These are phyloP conservation scores for Mycosphaerella arachidis DNA, from an alignment of 2,329 filamentous ascomycete genomes.

Conservation along the genomic window DNA sequence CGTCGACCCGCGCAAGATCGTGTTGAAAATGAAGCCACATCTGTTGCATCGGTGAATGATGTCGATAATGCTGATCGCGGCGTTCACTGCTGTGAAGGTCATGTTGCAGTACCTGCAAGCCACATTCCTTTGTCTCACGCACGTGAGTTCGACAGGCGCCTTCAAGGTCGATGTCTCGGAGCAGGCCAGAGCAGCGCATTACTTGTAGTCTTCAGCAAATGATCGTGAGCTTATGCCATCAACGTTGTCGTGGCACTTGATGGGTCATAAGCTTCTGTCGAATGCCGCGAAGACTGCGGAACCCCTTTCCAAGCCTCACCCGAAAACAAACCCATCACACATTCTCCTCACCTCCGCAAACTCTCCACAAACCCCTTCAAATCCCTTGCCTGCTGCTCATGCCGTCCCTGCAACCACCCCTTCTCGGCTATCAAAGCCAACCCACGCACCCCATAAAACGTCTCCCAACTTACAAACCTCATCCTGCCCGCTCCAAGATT, in stretches of 20 bases:
- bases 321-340: too few relatives aligned
- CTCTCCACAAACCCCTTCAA: not conserved
- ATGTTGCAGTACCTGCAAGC: not conserved
- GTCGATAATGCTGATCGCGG: not conserved
- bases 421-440: not conserved
- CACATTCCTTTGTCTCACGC: not conserved
- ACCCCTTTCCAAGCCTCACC: too few relatives aligned
- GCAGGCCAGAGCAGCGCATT: not conserved
- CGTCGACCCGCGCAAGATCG: too few relatives aligned
- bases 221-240: not conserved
- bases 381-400: not conserved
- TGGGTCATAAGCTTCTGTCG: not conserved
- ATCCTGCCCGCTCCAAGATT: not conserved
- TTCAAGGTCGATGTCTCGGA: slow-evolving; percentile 1
- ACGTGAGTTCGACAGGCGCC: not conserved
- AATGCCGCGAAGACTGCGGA: not conserved
- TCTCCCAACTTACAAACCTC: not conserved
- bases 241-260: too few relatives aligned
- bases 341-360: not conserved
- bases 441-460: not conserved
- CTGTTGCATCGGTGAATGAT: not conserved
- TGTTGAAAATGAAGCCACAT: not conserved
- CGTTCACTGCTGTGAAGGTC: not conserved
- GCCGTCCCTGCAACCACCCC: not conserved
- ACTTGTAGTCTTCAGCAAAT: not conserved